phyloP scores from a whole-genome alignment of 2,329 filamentous ascomycete species.

The Cladobotryum mycophilum region DNA sequence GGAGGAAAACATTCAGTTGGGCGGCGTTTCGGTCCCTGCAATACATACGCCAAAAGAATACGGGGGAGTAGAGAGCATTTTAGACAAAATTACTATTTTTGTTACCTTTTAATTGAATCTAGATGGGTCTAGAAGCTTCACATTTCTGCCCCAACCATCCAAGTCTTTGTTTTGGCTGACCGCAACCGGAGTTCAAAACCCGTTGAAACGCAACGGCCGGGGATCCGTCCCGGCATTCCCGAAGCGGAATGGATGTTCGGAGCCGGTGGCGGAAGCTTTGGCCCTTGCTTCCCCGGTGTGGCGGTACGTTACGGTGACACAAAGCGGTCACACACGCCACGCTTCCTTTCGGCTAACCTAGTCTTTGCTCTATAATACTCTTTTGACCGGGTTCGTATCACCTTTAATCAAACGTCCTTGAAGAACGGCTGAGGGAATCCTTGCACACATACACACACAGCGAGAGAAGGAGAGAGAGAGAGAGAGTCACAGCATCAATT shows the following conservation, averaged over 20 bases:
- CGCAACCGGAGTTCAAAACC: constrained; percentile 1
- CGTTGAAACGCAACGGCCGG: neutral
- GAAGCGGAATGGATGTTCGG: constrained; percentile 10
- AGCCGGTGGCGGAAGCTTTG: constrained; percentile 5
- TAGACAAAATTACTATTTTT: neutral
- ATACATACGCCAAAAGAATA: neutral
- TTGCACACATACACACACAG: too few species aligned
- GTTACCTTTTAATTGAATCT: neutral
- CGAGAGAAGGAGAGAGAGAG: too few species aligned
- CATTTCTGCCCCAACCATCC: too few species aligned
- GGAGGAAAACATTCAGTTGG: neutral
- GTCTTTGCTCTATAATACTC: too few species aligned
- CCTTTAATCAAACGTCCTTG: too few species aligned
- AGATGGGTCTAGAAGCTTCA: neutral
- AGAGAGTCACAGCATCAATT: neutral
- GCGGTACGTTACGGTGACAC: neutral
- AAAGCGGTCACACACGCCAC: too few species aligned
- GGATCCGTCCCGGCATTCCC: constrained; percentile 6
- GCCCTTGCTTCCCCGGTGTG: constrained; percentile 2
- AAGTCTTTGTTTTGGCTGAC: neutral
- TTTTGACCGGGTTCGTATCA: too few species aligned
- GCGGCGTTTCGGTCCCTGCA: neutral
- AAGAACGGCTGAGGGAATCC: too few species aligned
- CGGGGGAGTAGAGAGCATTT: neutral
- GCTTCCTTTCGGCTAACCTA: too few species aligned